These are phyloP conservation scores for Juncus inflexus DNA, from an alignment of 176 grass and related monocot species.

Conservation along the genomic window DNA sequence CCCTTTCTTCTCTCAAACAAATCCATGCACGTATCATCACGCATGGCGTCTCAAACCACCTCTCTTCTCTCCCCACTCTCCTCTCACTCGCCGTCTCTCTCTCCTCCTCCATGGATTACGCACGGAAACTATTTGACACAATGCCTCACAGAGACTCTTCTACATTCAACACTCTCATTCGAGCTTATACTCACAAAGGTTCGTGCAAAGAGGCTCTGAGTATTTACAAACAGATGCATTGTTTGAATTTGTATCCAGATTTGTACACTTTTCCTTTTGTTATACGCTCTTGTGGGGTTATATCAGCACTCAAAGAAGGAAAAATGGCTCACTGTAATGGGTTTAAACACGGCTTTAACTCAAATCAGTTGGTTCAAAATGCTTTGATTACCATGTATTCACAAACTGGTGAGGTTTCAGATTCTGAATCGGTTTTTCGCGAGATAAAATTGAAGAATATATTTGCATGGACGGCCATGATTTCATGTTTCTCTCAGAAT, in stretches of 20 bases:
- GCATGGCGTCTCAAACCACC: conserved; percentile 41
- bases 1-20: conserved; percentile 36
- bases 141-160: conserved; percentile 48
- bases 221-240: conserved; percentile 67
- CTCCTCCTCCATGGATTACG: conserved; percentile 50
- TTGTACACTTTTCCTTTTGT: conserved; percentile 78
- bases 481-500: conserved; percentile 69
- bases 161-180: conserved; percentile 82
- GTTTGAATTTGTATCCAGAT: conserved; percentile 41
- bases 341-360: conserved; percentile 43
- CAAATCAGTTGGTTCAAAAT: conserved; percentile 42
- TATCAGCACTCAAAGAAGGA: conserved; percentile 35
- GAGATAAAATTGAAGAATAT: conserved; percentile 52
- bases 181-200: conserved; percentile 33
- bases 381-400: conserved; percentile 66
- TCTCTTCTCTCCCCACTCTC: conserved; percentile 49
- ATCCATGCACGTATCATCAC: conserved; percentile 59
- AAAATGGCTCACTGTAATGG: conserved; percentile 53
- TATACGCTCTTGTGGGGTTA: conserved; percentile 46
- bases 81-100: conserved; percentile 25
- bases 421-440: conserved; percentile 49
- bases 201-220: conserved; percentile 37
- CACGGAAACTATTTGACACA: conserved; percentile 61
- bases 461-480: conserved; percentile 80
- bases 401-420: conserved; percentile 43